Percentiles rank a stretch among this genome's conserved stretches.
phyloP scores from a whole-genome alignment of 75 land plant genomes.

The Pinus albicaulis region DNA sequence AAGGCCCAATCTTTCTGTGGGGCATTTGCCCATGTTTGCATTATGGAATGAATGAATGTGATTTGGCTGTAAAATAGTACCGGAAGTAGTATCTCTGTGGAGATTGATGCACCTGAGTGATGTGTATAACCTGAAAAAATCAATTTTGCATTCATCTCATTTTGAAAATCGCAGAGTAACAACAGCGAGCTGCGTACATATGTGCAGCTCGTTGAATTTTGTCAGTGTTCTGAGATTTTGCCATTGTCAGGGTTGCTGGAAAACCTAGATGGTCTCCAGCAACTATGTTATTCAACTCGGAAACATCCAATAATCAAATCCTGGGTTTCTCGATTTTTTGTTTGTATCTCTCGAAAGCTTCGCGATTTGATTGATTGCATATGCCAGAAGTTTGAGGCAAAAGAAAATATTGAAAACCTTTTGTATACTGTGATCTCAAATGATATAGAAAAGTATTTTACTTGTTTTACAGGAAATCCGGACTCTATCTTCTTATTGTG shows the following conservation, averaged over 20 bases:
- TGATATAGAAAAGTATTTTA: no score
- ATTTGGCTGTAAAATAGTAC: neutral
- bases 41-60: slow-evolving; percentile 5
- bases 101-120: no score
- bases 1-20: slow-evolving; percentile 9
- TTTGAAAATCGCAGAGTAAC: neutral
- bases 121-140: neutral
- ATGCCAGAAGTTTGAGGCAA: neutral
- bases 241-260: neutral
- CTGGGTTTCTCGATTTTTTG: neutral
- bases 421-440: no score
- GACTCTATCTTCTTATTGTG: no score
- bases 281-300: neutral
- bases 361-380: neutral
- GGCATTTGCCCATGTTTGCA: slow-evolving; percentile 12
- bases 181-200: neutral
- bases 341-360: neutral
- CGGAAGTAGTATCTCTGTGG: no score
- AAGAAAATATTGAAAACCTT: neutral
- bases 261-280: neutral
- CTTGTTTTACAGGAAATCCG: no score
- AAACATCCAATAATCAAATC: neutral
- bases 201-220: neutral
- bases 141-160: neutral
- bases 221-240: neutral